Base-by-base conservation (phyloP, 1,284 basidiomycete genomes). In the Apiotrichum brassicae region DNA sequence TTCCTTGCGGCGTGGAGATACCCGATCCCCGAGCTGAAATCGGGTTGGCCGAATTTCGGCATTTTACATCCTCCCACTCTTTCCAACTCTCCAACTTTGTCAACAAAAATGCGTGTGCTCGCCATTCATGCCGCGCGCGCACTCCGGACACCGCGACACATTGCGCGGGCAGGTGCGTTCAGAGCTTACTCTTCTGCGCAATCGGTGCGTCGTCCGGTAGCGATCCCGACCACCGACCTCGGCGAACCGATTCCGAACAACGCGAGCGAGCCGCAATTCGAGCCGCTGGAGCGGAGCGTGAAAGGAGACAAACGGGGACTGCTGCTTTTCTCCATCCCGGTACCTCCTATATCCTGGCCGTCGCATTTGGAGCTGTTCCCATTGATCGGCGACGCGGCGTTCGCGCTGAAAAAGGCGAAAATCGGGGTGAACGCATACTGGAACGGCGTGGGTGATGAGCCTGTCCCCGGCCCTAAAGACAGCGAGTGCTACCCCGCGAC, bases 401-500 rank as follows among this genome's bases (percentile, higher is more conserved):
- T 46, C 1, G 30, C 39, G 19, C 50, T 66, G 9, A 66, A 67
- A 39, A n/a, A 46, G 1, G 4, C 14, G 9, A 25, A 34, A 16
- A 54, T 70, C 8, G 59, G 53, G 12, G 61, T 70, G 14, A 66
- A 70, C 48, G 64, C 62, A 2, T 52, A 63, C 8, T 71, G 66
- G 32, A 68, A 73, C 49, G 64, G 61, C 0, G 12, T 13, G 2
- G 54, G 56, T 6, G 38, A 18, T 13, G 45, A 18, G 3, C 14
- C 14, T 9, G 53, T 58, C 22, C 37, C 47, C 11, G 32, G 42
- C 9, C 34, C 43, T 12, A 36, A 44, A 4, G 46, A 41, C 11
- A 50, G 53, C 3, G 65, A 64, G 42, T 22, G 16, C 14, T 72
- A 70, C 40, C 49, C 45, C 5, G 71, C 66, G 1, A 58, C 54